These are phyloP conservation scores for Mucor lusitanicus DNA, from an alignment of 371 early-diverging fungal species.

Conservation along the genomic window DNA sequence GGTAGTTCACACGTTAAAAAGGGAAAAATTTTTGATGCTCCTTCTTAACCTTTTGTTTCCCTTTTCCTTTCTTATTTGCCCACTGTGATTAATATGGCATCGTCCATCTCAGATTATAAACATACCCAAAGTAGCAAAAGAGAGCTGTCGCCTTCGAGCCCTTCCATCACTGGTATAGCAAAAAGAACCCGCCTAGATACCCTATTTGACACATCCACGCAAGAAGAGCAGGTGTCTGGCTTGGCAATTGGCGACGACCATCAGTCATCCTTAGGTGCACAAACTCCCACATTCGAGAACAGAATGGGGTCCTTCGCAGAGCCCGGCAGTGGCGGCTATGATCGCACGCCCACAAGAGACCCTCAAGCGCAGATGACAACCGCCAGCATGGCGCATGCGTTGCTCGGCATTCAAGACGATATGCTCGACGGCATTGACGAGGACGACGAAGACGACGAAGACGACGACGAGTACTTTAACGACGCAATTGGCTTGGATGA, in stretches of 20 bases:
- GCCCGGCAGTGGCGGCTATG: conserved; percentile 4
- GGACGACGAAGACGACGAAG: conserved; percentile 15
- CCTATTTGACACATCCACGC: conserved; percentile 7
- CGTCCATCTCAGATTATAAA: background rate
- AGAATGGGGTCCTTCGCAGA: background rate
- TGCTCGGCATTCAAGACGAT: background rate
- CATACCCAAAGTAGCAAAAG: conserved; percentile 1
- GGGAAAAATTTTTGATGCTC: background rate
- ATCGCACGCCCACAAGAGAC: conserved; percentile 3
- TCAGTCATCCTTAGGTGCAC: background rate
- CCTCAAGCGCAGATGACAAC: background rate
- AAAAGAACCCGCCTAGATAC: conserved; percentile 10
- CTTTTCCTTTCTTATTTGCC: background rate
- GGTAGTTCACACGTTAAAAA: background rate
- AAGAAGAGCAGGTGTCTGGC: background rate
- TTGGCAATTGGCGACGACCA: background rate
- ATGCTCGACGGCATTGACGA: conserved; percentile 3
- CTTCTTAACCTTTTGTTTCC: background rate
- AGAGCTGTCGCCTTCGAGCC: conserved; percentile 6
- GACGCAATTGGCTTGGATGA: background rate
- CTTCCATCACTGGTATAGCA: background rate
- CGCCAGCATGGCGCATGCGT: background rate
- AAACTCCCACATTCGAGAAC: conserved; percentile 7
- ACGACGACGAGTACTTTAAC: background rate
- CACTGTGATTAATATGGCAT: background rate